These are phyloP conservation scores for Cercospora sesami DNA, from an alignment of 2,329 filamentous ascomycete genomes.

Conservation along the genomic window DNA sequence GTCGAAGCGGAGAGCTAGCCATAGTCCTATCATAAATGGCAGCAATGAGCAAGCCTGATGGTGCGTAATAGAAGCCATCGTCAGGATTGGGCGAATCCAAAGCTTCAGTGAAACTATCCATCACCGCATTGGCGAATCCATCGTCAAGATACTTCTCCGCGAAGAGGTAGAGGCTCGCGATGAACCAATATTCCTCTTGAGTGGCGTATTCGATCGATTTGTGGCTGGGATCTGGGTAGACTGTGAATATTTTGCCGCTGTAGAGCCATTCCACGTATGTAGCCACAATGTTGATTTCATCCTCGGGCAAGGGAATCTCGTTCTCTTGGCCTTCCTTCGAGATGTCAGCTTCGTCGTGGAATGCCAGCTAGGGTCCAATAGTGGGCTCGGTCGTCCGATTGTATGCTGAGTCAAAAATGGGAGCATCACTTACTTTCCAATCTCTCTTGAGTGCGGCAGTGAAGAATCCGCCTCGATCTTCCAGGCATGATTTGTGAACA, in stretches of 20 bases:
- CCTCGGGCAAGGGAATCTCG: background rate
- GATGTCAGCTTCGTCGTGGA: background rate
- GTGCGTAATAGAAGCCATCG: background rate
- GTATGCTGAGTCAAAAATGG: background rate
- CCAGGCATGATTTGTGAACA: background rate
- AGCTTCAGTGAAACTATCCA: background rate
- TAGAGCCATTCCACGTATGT: background rate
- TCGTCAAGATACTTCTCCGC: background rate
- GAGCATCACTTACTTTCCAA: conserved; percentile 3
- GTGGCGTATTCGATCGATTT: background rate
- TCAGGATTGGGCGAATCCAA: background rate
- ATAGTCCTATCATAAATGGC: background rate
- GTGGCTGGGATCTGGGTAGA: background rate
- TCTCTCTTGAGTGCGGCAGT: background rate
- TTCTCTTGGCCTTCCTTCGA: background rate
- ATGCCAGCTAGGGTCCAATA: background rate
- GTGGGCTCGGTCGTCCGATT: background rate
- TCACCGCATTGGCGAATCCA: background rate
- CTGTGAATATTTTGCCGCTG: background rate
- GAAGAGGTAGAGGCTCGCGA: background rate
- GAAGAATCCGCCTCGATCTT: conserved; percentile 7
- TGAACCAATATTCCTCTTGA: background rate
- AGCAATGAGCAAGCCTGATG: background rate
- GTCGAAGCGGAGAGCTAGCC: background rate
- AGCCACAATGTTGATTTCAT: background rate